Conservation (phyloP, 768 basidiomycete genomes). For the Rubroboletus satanas region DNA sequence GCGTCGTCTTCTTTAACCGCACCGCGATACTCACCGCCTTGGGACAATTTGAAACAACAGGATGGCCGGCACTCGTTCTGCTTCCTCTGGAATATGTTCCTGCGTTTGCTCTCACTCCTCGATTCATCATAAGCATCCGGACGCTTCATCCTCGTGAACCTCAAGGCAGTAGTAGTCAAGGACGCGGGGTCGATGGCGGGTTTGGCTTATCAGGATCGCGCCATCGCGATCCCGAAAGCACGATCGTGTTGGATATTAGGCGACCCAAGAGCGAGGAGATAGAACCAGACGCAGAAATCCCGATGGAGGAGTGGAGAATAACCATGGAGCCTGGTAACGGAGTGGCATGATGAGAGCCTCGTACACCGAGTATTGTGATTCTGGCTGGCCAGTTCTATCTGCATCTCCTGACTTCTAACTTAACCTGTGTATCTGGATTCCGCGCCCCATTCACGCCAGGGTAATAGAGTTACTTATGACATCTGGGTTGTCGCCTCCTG, state of each 20-base stretch:
- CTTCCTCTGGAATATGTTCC: constrained; percentile 5
- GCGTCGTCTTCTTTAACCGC: constrained; percentile 9
- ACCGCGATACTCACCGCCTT: background rate
- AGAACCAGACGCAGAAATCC: background rate
- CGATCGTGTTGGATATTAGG: background rate
- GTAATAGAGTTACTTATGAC: background rate
- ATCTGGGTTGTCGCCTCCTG: background rate
- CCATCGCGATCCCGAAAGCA: background rate
- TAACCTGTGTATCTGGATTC: background rate
- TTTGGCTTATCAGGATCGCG: background rate
- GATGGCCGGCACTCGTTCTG: background rate
- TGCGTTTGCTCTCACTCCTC: constrained; percentile 7
- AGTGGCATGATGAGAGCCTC: background rate
- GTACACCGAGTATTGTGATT: background rate
- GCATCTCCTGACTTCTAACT: background rate
- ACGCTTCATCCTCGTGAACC: background rate
- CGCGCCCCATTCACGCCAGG: too few species aligned
- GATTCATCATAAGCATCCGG: constrained; percentile 10
- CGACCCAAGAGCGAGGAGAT: background rate
- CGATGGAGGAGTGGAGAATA: background rate
- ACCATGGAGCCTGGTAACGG: background rate
- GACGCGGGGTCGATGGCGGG: background rate
- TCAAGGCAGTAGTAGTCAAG: background rate
- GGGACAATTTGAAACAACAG: constrained; percentile 1
- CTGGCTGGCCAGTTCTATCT: background rate